Conservation (phyloP, 1,284 basidiomycete species). For the Leccinum huronense region DNA sequence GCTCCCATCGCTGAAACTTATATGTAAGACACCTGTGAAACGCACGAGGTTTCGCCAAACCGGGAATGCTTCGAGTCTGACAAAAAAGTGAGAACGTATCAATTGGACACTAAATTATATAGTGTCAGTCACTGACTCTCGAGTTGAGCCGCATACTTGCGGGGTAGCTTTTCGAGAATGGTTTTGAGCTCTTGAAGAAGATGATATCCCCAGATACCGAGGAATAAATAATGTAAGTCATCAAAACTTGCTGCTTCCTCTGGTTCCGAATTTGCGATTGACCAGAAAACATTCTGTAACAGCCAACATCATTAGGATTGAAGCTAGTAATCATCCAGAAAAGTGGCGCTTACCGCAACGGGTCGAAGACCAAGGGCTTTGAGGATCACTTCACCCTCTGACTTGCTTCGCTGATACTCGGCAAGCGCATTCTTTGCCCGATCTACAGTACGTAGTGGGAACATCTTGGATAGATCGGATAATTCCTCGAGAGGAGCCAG, state of each 20-base stretch:
- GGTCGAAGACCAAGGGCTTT: not conserved
- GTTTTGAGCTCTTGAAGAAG: not conserved
- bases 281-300: not conserved
- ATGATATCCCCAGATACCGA: not conserved
- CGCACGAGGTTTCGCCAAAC: not conserved
- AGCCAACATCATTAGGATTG: not conserved
- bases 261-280: not conserved
- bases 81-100: not conserved
- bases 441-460: not conserved
- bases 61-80: not conserved
- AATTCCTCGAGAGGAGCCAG: conserved; percentile 4
- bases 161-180: not conserved
- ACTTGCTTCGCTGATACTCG: not conserved
- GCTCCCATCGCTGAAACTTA: not conserved
- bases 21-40: not conserved
- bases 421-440: not conserved
- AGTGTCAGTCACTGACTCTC: not conserved
- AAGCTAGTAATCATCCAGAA: not conserved
- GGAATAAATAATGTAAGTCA: not conserved
- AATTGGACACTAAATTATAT: not conserved
- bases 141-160: not conserved
- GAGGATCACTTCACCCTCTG: not conserved
- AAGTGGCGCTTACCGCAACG: not conserved
- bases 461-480: conserved; percentile 11
- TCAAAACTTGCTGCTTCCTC: not conserved